Evolutionary conservation across 139 green algal genomes (phyloP).

Genomic region (Astrephomene gubernaculifera): DNA sequence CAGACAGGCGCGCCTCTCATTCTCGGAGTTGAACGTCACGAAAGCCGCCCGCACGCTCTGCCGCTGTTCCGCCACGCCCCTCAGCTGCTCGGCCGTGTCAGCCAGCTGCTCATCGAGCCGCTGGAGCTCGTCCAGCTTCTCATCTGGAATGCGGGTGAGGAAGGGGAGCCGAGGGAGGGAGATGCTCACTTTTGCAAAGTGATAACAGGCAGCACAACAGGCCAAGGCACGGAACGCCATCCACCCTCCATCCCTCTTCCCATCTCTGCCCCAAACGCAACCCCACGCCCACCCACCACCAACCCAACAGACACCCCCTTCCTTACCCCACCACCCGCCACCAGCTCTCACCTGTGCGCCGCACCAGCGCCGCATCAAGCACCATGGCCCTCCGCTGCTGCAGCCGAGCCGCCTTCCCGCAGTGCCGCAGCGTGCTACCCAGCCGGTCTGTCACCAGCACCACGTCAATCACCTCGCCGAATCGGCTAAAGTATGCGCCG

Average conservation of each 20-base stretch:
- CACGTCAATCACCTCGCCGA: conserved; percentile 66
- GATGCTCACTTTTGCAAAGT: too few species aligned
- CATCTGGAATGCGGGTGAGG: too few species aligned
- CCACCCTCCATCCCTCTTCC: too few species aligned
- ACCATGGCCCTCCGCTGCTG: conserved; percentile 46
- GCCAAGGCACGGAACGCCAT: too few species aligned
- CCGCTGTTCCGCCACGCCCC: not conserved
- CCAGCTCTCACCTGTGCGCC: not conserved
- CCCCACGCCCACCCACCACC: not conserved
- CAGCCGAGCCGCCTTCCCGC: conserved; percentile 43
- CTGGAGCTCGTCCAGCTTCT: not conserved
- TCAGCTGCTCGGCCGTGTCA: conserved; percentile 5
- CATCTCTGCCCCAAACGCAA: not conserved
- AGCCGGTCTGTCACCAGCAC: conserved; percentile 64
- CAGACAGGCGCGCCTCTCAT: conserved; percentile 25
- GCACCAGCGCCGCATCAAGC: conserved; percentile 6
- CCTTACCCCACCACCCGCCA: not conserved
- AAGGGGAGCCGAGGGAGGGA: too few species aligned
- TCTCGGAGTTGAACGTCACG: conserved; percentile 65
- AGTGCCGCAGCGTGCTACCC: conserved; percentile 42
- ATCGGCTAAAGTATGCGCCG: conserved; percentile 56
- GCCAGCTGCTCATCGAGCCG: conserved; percentile 16
- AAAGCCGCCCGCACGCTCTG: conserved; percentile 51
- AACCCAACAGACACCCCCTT: too few species aligned
- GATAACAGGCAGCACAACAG: too few species aligned